Conservation (phyloP, 768 basidiomycete genomes). For the Butyriboletus loyo region DNA sequence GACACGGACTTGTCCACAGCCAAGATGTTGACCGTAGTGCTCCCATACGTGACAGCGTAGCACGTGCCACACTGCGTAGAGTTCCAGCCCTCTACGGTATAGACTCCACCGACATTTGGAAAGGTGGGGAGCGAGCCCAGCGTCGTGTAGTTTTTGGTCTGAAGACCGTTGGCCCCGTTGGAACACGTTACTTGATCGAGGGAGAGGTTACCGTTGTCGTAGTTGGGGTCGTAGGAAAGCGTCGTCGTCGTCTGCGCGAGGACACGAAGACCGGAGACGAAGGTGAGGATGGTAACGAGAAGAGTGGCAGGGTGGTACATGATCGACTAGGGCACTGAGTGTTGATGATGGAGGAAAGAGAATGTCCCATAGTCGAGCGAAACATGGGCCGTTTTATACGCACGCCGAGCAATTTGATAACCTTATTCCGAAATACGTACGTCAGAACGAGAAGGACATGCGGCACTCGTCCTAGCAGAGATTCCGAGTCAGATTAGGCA, state of each 20-base stretch:
- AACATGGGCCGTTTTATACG: conserved; percentile 20
- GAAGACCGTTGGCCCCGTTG: conserved; percentile 36
- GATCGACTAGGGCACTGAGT: background rate
- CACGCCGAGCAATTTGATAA: background rate
- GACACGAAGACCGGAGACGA: conserved; percentile 15
- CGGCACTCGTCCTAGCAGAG: background rate
- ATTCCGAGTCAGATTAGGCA: background rate
- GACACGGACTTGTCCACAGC: conserved; percentile 50
- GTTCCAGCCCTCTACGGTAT: conserved; percentile 21
- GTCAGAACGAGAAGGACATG: conserved; percentile 1
- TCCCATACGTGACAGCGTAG: conserved; percentile 28
- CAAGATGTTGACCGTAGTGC: conserved; percentile 44
- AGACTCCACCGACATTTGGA: conserved; percentile 35
- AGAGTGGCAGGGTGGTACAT: conserved; percentile 27
- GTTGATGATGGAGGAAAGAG: background rate
- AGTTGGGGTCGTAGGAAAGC: conserved; percentile 37
- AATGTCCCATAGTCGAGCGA: background rate
- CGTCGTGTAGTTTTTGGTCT: conserved; percentile 33
- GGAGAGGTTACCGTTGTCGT: conserved; percentile 30
- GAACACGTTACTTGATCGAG: conserved; percentile 38
- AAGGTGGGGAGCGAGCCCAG: conserved; percentile 38
- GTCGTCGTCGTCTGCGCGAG: conserved; percentile 22
- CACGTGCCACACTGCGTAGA: conserved; percentile 29
- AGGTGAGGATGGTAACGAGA: conserved; percentile 12
- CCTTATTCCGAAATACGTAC: background rate